These are phyloP conservation scores for Vigna unguiculata DNA, from an alignment of 306 rosid species.

Conservation along the genomic window DNA sequence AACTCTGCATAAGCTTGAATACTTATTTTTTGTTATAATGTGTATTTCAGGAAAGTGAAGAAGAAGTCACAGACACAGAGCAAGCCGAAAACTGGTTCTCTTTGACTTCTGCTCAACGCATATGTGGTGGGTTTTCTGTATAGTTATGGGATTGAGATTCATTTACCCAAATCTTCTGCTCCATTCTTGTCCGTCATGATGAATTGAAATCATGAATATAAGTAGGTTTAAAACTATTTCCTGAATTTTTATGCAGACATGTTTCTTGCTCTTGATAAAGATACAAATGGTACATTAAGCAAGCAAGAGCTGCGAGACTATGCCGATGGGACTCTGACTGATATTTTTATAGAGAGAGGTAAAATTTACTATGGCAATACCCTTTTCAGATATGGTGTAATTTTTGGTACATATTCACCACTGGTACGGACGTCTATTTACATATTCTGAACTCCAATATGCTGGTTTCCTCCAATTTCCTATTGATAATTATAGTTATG, in stretches of 20 bases:
- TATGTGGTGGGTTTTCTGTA: constrained; percentile 79
- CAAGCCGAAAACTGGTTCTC: constrained; percentile 99
- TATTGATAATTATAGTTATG: constrained; percentile 16
- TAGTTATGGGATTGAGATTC: constrained; percentile 33
- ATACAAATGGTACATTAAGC: constrained; percentile 80
- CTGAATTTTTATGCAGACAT: constrained; percentile 65
- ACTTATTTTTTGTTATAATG: constrained; percentile 28
- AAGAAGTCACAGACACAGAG: constrained; percentile 97
- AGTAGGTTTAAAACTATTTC: constrained; percentile 13
- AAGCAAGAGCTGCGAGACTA: constrained; percentile 97
- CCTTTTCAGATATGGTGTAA: constrained; percentile 17
- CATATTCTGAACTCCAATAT: neutral
- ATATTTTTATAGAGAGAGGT: constrained; percentile 98
- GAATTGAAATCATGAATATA: constrained; percentile 24
- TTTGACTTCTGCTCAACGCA: constrained; percentile 93
- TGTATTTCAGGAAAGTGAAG: constrained; percentile 87
- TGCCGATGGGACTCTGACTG: constrained; percentile 97
- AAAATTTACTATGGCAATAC: constrained; percentile 13
- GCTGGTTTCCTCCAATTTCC: constrained; percentile 23
- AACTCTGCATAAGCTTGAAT: neutral
- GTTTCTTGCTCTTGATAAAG: constrained; percentile 94
- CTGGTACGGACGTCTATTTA: neutral
- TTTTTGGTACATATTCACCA: constrained; percentile 22
- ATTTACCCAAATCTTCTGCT: constrained; percentile 27
- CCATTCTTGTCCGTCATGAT: constrained; percentile 16